Base-by-base conservation (phyloP, 805 yeast genomes). In the Candida verbasci region DNA sequence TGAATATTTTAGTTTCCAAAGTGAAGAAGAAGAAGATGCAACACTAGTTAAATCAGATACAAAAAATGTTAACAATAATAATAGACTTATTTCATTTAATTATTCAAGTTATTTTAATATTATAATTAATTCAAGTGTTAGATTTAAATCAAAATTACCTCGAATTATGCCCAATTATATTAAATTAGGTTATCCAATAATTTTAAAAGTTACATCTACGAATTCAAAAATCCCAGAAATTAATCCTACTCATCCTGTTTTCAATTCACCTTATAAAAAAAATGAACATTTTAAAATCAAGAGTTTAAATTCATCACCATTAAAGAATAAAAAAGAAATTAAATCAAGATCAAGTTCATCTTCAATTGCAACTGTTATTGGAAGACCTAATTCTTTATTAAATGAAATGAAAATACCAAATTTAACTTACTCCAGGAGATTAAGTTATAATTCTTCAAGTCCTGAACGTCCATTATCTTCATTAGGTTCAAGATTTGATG, bases 401-500 rank as follows among this genome's bases (percentile, higher is more conserved):
- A 29, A 20, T 21, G 39, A 36, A 17, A 38, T 34, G 28, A 33
- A 34, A 25, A 27, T 34, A 17, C 41, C 41, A 1, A 38, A 38
- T 23, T 34, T 38, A 16, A 28, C 35, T 3, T 34, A 17, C 15
- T 21, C 34, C n/a, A 17, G 29, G 29, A 24, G 33, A 25, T 24
- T 36, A 17, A 38, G 41, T 31, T 38, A 33, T 45, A 41, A 47
- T 21, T n/a, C n/a, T n/a, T n/a, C n/a, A n/a, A n/a, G n/a, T n/a
- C n/a, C n/a, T n/a, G n/a, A n/a, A n/a, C n/a, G n/a, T n/a, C n/a
- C n/a, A n/a, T n/a, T n/a, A n/a, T n/a, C n/a, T n/a, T 50, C 68
- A 0, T 47, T 62, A 30, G 68, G 65, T 3, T 57, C 65, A 2
- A 40, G 66, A 16, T 59, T 48, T 32, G 65, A 61, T 32, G 62